Evolutionary conservation across 441 rosid genomes (phyloP).

Genomic region (Pelargonium citronellum): DNA sequence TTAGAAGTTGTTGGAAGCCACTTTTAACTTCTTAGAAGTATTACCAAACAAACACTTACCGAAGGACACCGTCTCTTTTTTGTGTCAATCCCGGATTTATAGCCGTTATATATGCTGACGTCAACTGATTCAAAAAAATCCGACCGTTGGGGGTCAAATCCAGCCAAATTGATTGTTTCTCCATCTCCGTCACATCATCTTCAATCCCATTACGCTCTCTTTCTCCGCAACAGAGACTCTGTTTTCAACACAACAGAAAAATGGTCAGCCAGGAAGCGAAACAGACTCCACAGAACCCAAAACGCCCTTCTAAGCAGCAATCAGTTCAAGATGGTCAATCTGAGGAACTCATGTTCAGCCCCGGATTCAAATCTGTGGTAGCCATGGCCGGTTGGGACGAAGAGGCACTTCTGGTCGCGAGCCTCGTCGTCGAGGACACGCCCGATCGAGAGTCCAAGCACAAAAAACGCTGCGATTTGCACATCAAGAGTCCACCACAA

Average conservation of each 20-base stretch:
- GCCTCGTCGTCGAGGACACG: constrained; percentile 78
- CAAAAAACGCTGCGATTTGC: constrained; percentile 48
- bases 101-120: constrained; percentile 29
- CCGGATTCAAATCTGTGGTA: constrained; percentile 78
- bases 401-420: constrained; percentile 66
- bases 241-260: constrained; percentile 11
- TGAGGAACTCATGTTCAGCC: constrained; percentile 49
- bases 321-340: constrained; percentile 23
- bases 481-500: constrained; percentile 56
- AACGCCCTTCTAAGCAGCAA: constrained; percentile 13
- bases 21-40: too few species aligned
- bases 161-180: not conserved
- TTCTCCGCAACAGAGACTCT: constrained; percentile 9
- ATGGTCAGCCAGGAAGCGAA: constrained; percentile 44
- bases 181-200: constrained; percentile 4
- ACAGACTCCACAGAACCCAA: constrained; percentile 24
- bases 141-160: constrained; percentile 45
- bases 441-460: constrained; percentile 61
- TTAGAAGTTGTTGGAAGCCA: too few species aligned
- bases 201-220: not conserved
- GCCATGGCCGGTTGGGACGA: constrained; percentile 99
- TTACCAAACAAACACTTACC: too few species aligned
- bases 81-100: constrained; percentile 12
- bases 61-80: too few species aligned
- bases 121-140: constrained; percentile 17